Evolutionary conservation across 257 asterid genomes (phyloP).

Genomic region (Solanum pimpinellifolium): DNA sequence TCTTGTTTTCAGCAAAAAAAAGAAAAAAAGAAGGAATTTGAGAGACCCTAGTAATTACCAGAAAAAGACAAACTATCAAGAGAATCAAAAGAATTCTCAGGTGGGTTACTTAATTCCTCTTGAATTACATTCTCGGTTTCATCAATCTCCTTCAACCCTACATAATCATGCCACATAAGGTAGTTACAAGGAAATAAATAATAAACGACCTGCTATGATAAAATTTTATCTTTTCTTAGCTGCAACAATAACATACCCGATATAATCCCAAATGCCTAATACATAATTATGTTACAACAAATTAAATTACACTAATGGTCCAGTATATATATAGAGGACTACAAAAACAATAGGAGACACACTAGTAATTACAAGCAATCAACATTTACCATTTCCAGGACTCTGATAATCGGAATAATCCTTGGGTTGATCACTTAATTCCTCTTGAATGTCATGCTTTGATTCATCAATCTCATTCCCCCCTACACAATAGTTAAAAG

Average conservation of each 20-base stretch:
- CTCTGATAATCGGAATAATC: background rate
- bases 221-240: background rate
- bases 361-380: slow-evolving; percentile 38
- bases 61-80: slow-evolving; percentile 33
- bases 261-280: background rate
- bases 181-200: background rate
- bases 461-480: background rate
- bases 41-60: slow-evolving; percentile 17
- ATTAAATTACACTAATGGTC: background rate
- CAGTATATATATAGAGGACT: background rate
- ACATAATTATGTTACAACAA: background rate
- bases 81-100: background rate
- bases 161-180: background rate
- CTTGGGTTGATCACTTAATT: background rate
- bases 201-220: background rate
- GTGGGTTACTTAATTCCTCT: background rate
- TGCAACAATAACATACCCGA: background rate
- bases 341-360: background rate
- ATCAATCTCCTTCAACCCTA: background rate
- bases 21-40: background rate
- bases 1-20: background rate
- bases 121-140: background rate
- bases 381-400: slow-evolving; percentile 17
- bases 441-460: background rate
- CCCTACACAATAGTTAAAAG: background rate